Base-by-base conservation (phyloP, 768 basidiomycete species). In the Suillus cothurnatus region DNA sequence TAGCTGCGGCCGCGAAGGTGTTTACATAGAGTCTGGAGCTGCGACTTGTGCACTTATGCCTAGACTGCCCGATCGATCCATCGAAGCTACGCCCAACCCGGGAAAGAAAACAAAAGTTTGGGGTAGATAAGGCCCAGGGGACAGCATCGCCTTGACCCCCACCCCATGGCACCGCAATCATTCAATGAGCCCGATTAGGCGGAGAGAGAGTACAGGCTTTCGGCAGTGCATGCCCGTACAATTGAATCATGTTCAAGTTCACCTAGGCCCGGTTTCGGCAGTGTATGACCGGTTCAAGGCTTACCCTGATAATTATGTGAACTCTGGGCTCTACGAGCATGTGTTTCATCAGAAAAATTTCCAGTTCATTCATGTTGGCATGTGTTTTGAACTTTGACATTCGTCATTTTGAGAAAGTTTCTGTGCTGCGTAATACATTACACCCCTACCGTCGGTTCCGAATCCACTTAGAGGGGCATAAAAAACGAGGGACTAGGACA, bases 101-200 rank as follows among this genome's bases (percentile, higher is more conserved):
- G 14, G 8, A 11, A 34, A 34, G 11, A 34, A 34, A 34, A 34
- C 15, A 50, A 26, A 28, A 19, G 50, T 52, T 52, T 52, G 50
- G 50, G 50, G 50, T 52, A 52, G 50, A 52, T 52, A 52, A 52
- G 50, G 50, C 6, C 49, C 47, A 15, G 47, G 45, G 41, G 41
- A 19, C 6, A 43, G 21, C 11, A n/a, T 45, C 43, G 43, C 45
- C 45, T 45, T 21, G 9, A n/a, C n/a, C 28, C 23, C 6, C 50
- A 52, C 50, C 50, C 50, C 50, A 52, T 28, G 50, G 50, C 50
- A 52, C 50, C 50, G 26, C 50, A 50, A n/a, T n/a, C n/a, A n/a
- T n/a, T n/a, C n/a, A n/a, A 50, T 28, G 47, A 49, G 23, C 14
- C 47, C 3, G 49, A 50, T 19, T n/a, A n/a, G n/a, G n/a, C n/a